These are phyloP conservation scores for Entrophospora sp. DNA, from an alignment of 192 early-diverging fungal species.

Conservation along the genomic window DNA sequence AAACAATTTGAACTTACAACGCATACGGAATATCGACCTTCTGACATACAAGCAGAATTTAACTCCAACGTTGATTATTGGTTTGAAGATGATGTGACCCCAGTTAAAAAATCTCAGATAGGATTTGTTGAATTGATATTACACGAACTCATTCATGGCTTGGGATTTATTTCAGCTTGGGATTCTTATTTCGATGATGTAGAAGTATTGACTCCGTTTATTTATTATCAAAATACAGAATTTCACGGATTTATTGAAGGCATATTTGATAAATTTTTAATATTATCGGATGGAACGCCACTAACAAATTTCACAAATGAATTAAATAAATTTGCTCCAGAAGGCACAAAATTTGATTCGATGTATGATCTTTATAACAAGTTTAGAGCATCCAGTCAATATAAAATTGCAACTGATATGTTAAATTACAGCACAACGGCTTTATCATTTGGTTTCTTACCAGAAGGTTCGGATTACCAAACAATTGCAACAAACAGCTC, in stretches of 20 bases:
- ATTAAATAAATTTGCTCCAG: background rate
- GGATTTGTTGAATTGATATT: slow-evolving; percentile 27
- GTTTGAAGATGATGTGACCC: slow-evolving; percentile 11
- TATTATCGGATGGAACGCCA: background rate
- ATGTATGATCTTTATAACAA: background rate
- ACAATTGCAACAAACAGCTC: background rate
- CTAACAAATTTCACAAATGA: background rate
- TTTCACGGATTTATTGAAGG: slow-evolving; percentile 5
- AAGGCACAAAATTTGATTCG: background rate
- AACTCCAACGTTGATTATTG: slow-evolving; percentile 25
- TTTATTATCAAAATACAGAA: background rate
- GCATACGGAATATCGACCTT: slow-evolving; percentile 20
- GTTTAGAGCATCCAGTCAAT: background rate
- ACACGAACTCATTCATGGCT: slow-evolving; percentile 34
- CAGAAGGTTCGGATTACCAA: background rate
- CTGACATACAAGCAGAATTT: slow-evolving; percentile 31
- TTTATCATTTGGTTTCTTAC: background rate
- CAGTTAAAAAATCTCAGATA: slow-evolving; percentile 18
- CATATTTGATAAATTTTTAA: slow-evolving; percentile 13
- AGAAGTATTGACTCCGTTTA: slow-evolving; percentile 20
- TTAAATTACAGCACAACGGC: background rate
- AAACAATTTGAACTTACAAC: slow-evolving; percentile 26
- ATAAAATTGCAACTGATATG: background rate
- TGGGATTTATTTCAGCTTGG: slow-evolving; percentile 31
- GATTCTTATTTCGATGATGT: background rate